A percentile compares a stretch with the other conserved stretches of the same genome.
Evolutionary conservation across 202 grass and related monocot genomes (phyloP).

Genomic region (Bolboschoenoplectus hybrid): DNA sequence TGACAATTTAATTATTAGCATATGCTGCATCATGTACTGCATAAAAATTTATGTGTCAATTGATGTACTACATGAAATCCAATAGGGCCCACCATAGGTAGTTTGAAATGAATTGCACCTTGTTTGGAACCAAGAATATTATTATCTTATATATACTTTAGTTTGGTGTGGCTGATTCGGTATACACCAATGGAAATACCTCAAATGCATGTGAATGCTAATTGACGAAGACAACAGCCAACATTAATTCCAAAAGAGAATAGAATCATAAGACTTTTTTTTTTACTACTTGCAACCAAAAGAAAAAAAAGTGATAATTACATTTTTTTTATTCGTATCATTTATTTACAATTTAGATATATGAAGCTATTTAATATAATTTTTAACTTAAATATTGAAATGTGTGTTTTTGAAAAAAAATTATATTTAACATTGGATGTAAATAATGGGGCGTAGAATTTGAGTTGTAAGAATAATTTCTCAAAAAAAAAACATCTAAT

Average conservation of each 20-base stretch:
- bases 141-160: neutral
- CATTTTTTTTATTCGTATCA: too few species aligned
- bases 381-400: too few species aligned
- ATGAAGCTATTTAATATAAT: too few species aligned
- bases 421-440: too few species aligned
- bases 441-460: too few species aligned
- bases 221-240: neutral
- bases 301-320: neutral
- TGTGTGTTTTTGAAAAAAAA: too few species aligned
- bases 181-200: neutral
- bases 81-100: neutral
- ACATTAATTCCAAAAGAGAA: neutral
- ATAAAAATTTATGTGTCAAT: neutral
- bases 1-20: too few species aligned
- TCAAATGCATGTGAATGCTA: neutral
- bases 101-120: neutral
- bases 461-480: too few species aligned
- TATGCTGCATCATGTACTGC: neutral
- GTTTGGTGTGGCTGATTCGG: neutral
- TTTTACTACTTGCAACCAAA: neutral
- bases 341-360: too few species aligned
- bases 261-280: neutral
- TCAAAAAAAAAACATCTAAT: too few species aligned
- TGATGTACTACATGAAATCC: slow-evolving; percentile 1
- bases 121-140: neutral